These are phyloP conservation scores for Backusella tuberculispora DNA, from an alignment of 192 early-diverging fungal genomes.

Conservation along the genomic window DNA sequence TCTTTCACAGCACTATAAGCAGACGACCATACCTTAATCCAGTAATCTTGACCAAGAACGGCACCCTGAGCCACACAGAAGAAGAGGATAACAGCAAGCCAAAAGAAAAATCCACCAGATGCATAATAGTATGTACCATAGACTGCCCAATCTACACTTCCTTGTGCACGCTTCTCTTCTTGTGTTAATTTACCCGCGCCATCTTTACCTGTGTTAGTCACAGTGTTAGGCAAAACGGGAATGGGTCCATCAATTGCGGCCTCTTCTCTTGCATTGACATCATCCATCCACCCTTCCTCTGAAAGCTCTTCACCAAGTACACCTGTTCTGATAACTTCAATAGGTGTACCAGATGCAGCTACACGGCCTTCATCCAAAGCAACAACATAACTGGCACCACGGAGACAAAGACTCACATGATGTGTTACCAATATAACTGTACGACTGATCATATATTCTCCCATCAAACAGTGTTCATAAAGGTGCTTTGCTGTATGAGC, in stretches of 20 bases:
- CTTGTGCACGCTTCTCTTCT: constrained; percentile 84
- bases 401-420: constrained; percentile 68
- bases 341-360: constrained; percentile 53
- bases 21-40: constrained; percentile 64
- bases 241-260: constrained; percentile 46
- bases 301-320: constrained; percentile 49
- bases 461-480: constrained; percentile 72
- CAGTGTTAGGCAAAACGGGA: constrained; percentile 35
- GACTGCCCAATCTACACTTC: constrained; percentile 71
- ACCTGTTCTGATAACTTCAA: constrained; percentile 47
- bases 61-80: constrained; percentile 50
- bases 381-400: constrained; percentile 56
- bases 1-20: constrained; percentile 21
- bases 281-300: not conserved
- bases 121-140: constrained; percentile 79
- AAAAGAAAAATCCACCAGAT: constrained; percentile 66
- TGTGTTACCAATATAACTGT: constrained; percentile 93
- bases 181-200: constrained; percentile 66
- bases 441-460: constrained; percentile 71
- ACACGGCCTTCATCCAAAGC: constrained; percentile 58
- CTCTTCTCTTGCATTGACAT: constrained; percentile 30
- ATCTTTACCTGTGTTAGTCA: constrained; percentile 35
- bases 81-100: constrained; percentile 56
- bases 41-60: constrained; percentile 60
- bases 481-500: constrained; percentile 90